Conservation (phyloP, 2,329 filamentous ascomycete genomes). For the Verticillium tricorpus region DNA sequence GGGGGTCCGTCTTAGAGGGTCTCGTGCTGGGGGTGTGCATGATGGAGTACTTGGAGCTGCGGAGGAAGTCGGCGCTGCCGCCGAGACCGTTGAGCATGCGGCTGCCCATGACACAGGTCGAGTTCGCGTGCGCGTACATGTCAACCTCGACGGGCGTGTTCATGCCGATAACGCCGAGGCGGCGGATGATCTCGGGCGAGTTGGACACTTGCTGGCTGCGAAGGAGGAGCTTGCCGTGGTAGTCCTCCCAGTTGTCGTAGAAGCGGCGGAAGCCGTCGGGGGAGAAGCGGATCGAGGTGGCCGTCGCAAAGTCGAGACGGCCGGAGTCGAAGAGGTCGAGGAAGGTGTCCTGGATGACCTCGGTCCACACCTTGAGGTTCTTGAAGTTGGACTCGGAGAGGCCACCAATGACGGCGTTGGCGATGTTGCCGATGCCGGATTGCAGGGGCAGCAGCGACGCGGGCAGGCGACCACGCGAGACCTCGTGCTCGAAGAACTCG, state of each 20-base stretch:
- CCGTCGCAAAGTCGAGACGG: conserved; percentile 83
- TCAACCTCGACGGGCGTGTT: conserved; percentile 93
- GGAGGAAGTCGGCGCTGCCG: conserved; percentile 77
- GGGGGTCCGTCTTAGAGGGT: conserved; percentile 76
- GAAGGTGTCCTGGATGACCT: conserved; percentile 90
- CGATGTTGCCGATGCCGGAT: conserved; percentile 88
- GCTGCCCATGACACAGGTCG: conserved; percentile 81
- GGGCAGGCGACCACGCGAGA: conserved; percentile 71
- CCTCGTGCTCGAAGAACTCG: conserved; percentile 80
- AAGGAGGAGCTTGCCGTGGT: conserved; percentile 77
- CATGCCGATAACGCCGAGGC: conserved; percentile 87
- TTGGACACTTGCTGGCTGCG: conserved; percentile 87
- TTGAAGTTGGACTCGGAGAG: conserved; percentile 77
- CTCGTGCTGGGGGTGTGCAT: conserved; percentile 87
- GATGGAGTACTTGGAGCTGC: conserved; percentile 77
- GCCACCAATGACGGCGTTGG: conserved; percentile 85
- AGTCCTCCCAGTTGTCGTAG: conserved; percentile 79
- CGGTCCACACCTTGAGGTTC: conserved; percentile 89
- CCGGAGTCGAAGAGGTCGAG: conserved; percentile 88
- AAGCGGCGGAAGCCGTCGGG: conserved; percentile 88
- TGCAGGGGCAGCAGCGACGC: conserved; percentile 74
- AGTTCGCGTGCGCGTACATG: conserved; percentile 92
- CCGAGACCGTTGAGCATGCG: conserved; percentile 86
- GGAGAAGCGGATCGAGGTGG: conserved; percentile 85
- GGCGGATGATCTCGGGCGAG: conserved; percentile 83